phyloP scores from a whole-genome alignment of 2,329 filamentous ascomycete genomes.

The Aspergillus sp. region DNA sequence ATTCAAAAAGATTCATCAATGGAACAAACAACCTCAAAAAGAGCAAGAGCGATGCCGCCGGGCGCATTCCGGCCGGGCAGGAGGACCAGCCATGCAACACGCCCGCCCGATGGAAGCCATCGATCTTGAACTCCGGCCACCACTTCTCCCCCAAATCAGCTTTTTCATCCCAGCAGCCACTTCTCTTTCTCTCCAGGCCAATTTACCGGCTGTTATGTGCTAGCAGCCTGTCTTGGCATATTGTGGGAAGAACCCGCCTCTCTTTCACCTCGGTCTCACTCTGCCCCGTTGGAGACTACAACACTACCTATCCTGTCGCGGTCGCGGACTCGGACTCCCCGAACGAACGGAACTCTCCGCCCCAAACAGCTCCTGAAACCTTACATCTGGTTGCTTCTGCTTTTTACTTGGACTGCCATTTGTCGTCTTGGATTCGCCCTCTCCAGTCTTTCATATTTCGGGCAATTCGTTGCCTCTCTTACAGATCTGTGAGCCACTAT shows the following conservation, averaged over 20 bases:
- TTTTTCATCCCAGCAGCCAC: constrained; percentile 11
- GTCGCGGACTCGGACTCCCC: constrained; percentile 26
- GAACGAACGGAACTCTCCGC: constrained; percentile 16
- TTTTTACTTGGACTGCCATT: neutral
- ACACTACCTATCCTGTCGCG: constrained; percentile 12
- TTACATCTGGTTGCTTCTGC: neutral
- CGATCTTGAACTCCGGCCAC: neutral
- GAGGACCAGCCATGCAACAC: constrained; percentile 16
- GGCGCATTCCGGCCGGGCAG: constrained; percentile 13
- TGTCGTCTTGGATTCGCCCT: neutral
- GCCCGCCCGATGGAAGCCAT: neutral
- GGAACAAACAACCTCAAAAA: too few relatives aligned
- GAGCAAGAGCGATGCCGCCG: neutral
- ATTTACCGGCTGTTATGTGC: neutral
- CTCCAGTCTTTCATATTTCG: neutral
- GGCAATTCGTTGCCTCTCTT: neutral
- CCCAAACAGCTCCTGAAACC: neutral
- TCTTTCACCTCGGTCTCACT: neutral
- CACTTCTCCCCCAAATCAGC: constrained; percentile 6
- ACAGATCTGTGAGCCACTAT: neutral
- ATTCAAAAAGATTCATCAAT: too few relatives aligned
- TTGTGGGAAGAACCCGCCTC: neutral
- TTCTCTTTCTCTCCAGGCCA: neutral
- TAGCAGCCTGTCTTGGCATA: neutral
- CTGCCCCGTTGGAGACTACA: constrained; percentile 4